Evolutionary conservation across 2,329 filamentous ascomycete species (phyloP).

Genomic region (Aureobasidium musti): DNA sequence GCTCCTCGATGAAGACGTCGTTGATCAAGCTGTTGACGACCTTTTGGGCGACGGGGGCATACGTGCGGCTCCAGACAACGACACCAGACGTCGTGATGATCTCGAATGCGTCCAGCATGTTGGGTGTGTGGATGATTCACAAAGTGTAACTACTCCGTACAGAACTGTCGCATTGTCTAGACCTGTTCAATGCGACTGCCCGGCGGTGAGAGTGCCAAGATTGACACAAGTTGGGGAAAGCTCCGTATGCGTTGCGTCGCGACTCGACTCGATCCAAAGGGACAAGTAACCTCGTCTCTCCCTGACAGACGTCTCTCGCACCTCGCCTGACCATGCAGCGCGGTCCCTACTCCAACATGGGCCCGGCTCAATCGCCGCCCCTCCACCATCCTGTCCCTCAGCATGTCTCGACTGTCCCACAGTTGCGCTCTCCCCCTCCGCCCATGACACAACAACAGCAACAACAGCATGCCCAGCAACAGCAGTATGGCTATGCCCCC

Average conservation of each 20-base stretch:
- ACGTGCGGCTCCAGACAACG: constrained; percentile 92
- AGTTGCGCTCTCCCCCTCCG: constrained; percentile 90
- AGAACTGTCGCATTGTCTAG: background rate
- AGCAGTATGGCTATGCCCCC: constrained; percentile 32
- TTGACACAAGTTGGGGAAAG: constrained; percentile 5
- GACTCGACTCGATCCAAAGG: background rate
- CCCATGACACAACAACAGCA: constrained; percentile 71
- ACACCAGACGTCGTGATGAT: constrained; percentile 95
- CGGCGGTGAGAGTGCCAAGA: background rate
- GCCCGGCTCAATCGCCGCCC: constrained; percentile 76
- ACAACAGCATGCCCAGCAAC: constrained; percentile 63
- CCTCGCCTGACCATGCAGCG: constrained; percentile 71
- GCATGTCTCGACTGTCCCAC: constrained; percentile 96
- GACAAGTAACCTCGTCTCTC: constrained; percentile 2
- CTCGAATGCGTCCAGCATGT: constrained; percentile 95
- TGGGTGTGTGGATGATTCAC: background rate
- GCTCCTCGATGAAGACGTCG: constrained; percentile 98
- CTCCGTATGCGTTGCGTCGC: background rate
- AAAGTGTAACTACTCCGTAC: background rate
- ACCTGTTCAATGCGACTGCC: background rate
- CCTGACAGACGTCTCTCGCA: background rate
- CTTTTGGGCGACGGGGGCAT: constrained; percentile 74
- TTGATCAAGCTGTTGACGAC: constrained; percentile 93
- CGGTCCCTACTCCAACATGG: constrained; percentile 71
- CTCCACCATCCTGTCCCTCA: constrained; percentile 97